Conservation (phyloP, 2,329 filamentous ascomycete genomes). For the Calonectria hawksworthii region DNA sequence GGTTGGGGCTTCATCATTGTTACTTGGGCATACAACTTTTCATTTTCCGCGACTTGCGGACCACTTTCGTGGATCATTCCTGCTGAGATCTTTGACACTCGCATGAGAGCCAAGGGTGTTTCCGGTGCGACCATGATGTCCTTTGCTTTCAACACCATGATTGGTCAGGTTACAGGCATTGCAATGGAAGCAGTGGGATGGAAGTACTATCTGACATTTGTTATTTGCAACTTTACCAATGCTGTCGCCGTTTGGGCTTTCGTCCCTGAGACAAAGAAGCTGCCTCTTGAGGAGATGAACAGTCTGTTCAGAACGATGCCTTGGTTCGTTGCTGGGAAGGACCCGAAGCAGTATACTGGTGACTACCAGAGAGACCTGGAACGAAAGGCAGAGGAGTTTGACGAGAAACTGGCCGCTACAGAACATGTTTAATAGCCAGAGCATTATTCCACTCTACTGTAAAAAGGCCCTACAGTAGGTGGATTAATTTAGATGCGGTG, state of each 20-base stretch:
- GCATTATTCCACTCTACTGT: background rate
- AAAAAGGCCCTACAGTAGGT: background rate
- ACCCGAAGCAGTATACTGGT: conserved; percentile 55
- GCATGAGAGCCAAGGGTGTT: conserved; percentile 80
- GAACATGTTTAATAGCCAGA: background rate
- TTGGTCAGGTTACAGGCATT: conserved; percentile 73
- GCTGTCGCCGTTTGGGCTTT: conserved; percentile 70
- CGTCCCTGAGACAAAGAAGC: conserved; percentile 74
- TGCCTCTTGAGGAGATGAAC: conserved; percentile 77
- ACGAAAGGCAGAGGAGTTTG: conserved; percentile 68
- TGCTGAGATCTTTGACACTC: conserved; percentile 82
- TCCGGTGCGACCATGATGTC: conserved; percentile 79
- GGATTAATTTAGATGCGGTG: background rate
- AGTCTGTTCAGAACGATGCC: conserved; percentile 74
- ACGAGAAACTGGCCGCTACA: conserved; percentile 37
- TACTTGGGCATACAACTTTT: conserved; percentile 86
- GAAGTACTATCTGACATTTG: conserved; percentile 59
- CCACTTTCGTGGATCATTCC: conserved; percentile 72
- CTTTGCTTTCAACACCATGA: conserved; percentile 85
- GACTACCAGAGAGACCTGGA: conserved; percentile 64
- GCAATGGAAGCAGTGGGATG: conserved; percentile 59
- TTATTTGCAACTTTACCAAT: conserved; percentile 69
- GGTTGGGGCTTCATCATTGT: conserved; percentile 78
- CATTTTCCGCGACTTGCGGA: conserved; percentile 78
- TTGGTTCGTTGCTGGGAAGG: conserved; percentile 70